A percentile compares a stretch with the other conserved stretches of the same genome.
These are phyloP conservation scores for Globisporangium radiosum DNA, from an alignment of 352 stramenopile genomes.

Conservation along the genomic window DNA sequence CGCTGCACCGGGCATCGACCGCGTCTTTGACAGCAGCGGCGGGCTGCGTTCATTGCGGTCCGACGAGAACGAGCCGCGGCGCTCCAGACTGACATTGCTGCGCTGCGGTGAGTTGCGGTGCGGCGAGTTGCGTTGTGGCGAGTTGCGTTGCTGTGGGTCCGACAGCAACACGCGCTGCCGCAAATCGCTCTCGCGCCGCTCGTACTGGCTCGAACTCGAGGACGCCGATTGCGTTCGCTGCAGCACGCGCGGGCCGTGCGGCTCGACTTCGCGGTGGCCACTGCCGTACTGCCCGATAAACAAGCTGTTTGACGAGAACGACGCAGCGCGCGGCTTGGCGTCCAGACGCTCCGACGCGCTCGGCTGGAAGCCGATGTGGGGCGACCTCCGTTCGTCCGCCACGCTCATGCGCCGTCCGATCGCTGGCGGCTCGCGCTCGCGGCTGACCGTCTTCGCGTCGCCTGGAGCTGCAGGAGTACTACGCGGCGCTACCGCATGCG, in stretches of 20 bases:
- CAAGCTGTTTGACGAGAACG: constrained; percentile 23
- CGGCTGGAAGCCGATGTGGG: constrained; percentile 11
- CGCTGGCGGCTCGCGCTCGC: constrained; percentile 1
- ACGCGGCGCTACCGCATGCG: background rate
- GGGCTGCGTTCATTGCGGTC: constrained; percentile 7
- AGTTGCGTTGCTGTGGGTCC: constrained; percentile 13
- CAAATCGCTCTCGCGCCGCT: constrained; percentile 13
- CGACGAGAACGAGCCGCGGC: constrained; percentile 35
- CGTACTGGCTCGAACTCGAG: constrained; percentile 3
- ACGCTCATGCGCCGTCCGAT: constrained; percentile 8
- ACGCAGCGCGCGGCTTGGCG: constrained; percentile 29
- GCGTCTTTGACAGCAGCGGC: constrained; percentile 6
- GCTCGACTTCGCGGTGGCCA: background rate
- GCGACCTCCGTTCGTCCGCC: constrained; percentile 19
- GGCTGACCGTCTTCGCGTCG: background rate
- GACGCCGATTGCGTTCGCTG: constrained; percentile 12
- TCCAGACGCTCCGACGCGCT: constrained; percentile 10
- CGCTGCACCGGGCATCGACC: constrained; percentile 4
- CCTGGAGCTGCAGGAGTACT: background rate
- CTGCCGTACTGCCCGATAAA: background rate
- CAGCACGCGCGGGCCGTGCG: background rate
- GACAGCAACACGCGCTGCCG: constrained; percentile 13
- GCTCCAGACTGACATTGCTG: constrained; percentile 30
- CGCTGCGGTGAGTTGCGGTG: constrained; percentile 15
- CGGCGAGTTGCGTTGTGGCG: background rate